Evolutionary conservation across 2,329 filamentous ascomycete genomes (phyloP).

Genomic region (Penicillium griseofulvum): DNA sequence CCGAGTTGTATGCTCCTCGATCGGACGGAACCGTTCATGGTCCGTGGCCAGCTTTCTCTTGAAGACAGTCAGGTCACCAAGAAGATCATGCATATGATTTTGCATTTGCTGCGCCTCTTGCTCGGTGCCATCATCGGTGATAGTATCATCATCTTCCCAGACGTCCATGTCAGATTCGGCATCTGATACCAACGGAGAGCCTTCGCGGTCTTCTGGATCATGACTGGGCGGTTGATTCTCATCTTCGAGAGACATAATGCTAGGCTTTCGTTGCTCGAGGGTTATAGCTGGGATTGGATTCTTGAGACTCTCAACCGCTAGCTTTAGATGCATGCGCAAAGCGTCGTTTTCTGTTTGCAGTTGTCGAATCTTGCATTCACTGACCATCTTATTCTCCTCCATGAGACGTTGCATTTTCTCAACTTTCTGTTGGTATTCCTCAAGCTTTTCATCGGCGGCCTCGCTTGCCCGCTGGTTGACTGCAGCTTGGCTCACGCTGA

Average conservation of each 20-base stretch:
- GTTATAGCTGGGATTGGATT: constrained; percentile 73
- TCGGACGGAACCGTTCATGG: constrained; percentile 40
- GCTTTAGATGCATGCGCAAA: constrained; percentile 77
- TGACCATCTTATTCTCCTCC: constrained; percentile 88
- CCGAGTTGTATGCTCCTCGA: constrained; percentile 20
- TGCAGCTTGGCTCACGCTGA: constrained; percentile 64
- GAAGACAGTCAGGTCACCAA: constrained; percentile 77
- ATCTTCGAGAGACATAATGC: constrained; percentile 50
- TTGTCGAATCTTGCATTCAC: constrained; percentile 89
- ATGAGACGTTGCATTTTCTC: constrained; percentile 88
- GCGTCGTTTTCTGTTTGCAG: constrained; percentile 89
- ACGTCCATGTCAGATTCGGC: constrained; percentile 35
- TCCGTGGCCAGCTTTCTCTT: constrained; percentile 85
- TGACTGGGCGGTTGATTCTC: constrained; percentile 56
- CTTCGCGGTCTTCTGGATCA: constrained; percentile 39
- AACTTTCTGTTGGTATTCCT: constrained; percentile 92
- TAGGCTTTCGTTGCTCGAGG: constrained; percentile 35
- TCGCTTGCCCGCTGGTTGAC: constrained; percentile 71
- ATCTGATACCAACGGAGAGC: constrained; percentile 27
- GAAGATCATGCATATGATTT: constrained; percentile 77
- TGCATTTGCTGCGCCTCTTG: constrained; percentile 64
- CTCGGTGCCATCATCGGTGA: constrained; percentile 46
- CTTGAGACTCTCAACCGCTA: constrained; percentile 80
- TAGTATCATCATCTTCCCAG: constrained; percentile 53
- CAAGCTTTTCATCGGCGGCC: constrained; percentile 76